phyloP scores from a whole-genome alignment of 2,329 filamentous ascomycete genomes.

The Fonsecaea multimorphosa region DNA sequence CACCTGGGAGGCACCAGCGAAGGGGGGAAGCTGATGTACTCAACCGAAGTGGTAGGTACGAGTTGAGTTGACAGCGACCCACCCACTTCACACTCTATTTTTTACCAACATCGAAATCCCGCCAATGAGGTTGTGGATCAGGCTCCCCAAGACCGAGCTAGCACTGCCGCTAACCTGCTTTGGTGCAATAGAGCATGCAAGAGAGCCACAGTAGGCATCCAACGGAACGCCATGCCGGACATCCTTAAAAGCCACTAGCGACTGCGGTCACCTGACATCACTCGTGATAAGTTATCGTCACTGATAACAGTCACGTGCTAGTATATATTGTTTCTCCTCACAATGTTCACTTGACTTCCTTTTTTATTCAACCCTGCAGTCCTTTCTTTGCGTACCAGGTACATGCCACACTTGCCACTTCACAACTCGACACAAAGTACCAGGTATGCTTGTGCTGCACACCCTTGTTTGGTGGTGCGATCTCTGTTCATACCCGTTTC shows the following conservation, averaged over 20 bases:
- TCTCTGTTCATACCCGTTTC: neutral
- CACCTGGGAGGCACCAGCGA: neutral
- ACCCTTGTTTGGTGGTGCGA: neutral
- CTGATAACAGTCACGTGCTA: constrained; percentile 4
- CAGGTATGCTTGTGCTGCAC: neutral
- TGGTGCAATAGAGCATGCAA: constrained; percentile 4
- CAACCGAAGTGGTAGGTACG: constrained; percentile 16
- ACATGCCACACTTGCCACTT: neutral
- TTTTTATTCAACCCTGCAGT: neutral
- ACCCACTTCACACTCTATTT: constrained; percentile 9
- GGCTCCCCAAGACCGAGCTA: neutral
- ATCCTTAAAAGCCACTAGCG: neutral
- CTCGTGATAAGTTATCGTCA: constrained; percentile 6
- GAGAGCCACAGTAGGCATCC: constrained; percentile 10
- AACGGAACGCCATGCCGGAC: constrained; percentile 10
- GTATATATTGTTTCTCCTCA: constrained; percentile 6
- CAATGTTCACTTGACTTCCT: constrained; percentile 3
- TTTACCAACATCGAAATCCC: constrained; percentile 1
- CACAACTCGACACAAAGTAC: neutral
- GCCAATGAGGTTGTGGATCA: neutral
- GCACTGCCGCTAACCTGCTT: constrained; percentile 2
- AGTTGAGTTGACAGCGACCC: constrained; percentile 4
- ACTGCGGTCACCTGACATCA: constrained; percentile 9
- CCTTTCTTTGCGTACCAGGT: neutral
- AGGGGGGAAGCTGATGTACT: constrained; percentile 18